phyloP scores from a whole-genome alignment of 352 stramenopile species.

The Peronosclerospora sorghi region DNA sequence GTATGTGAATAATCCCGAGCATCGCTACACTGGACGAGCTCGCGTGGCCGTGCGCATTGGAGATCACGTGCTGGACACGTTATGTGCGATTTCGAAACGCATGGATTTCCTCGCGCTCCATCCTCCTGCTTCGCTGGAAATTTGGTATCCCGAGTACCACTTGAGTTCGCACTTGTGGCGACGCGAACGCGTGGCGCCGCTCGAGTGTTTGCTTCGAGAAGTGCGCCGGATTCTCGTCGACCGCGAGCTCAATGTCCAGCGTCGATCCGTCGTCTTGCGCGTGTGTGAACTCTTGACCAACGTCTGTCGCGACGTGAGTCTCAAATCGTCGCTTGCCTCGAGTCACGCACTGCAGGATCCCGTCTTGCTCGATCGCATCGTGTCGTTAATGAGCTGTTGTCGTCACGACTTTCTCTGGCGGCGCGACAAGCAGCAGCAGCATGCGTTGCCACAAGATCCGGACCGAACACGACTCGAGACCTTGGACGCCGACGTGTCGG shows the following conservation, averaged over 20 bases:
- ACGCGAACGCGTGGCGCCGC: conserved; percentile 39
- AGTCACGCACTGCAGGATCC: conserved; percentile 34
- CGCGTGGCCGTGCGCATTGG: conserved; percentile 36
- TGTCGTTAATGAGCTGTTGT: conserved; percentile 38
- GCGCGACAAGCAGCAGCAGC: conserved; percentile 15
- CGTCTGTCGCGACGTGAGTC: conserved; percentile 36
- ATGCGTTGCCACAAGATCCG: conserved; percentile 8
- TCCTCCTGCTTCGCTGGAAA: conserved; percentile 34
- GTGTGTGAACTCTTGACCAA: conserved; percentile 52
- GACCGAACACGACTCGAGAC: conserved; percentile 36
- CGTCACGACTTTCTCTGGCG: conserved; percentile 38
- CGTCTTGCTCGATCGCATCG: conserved; percentile 37
- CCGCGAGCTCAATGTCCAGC: conserved; percentile 24
- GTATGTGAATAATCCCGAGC: conserved; percentile 23
- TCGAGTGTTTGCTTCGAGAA: conserved; percentile 54
- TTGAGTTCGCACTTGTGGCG: conserved; percentile 50
- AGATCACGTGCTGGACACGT: conserved; percentile 63
- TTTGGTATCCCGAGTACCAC: conserved; percentile 54
- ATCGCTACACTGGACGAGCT: conserved; percentile 12
- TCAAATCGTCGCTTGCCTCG: conserved; percentile 31
- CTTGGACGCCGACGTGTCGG: conserved; percentile 25
- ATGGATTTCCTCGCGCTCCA: conserved; percentile 63
- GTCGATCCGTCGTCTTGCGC: conserved; percentile 46
- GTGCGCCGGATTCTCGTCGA: conserved; percentile 30
- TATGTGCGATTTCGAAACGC: conserved; percentile 56